Conservation (phyloP, 2,329 filamentous ascomycete genomes). For the Coleophoma crateriformis region DNA sequence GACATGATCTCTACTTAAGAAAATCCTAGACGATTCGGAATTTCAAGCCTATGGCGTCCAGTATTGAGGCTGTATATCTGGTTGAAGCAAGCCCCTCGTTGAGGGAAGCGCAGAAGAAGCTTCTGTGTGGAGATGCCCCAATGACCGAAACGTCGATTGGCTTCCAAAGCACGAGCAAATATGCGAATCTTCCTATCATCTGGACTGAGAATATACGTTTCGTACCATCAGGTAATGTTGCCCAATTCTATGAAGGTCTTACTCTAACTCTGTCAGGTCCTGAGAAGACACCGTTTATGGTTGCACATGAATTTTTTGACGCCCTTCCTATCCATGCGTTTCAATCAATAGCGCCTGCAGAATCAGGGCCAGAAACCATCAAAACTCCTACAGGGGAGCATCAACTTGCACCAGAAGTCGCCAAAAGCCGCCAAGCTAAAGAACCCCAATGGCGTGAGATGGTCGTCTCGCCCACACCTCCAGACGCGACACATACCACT, state of each 20-base stretch:
- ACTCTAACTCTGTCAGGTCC: constrained; percentile 37
- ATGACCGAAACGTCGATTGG: constrained; percentile 70
- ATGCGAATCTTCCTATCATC: constrained; percentile 67
- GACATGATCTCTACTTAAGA: constrained; percentile 1
- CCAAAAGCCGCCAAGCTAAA: constrained; percentile 20
- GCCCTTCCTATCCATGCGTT: constrained; percentile 95
- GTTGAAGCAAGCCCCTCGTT: constrained; percentile 87
- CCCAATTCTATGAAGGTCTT: not conserved
- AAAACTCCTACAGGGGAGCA: constrained; percentile 34
- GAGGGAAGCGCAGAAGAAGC: constrained; percentile 68
- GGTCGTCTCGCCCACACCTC: constrained; percentile 65
- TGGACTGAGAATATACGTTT: constrained; percentile 68
- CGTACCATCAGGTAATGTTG: constrained; percentile 10
- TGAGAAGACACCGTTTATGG: constrained; percentile 79
- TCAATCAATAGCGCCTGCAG: constrained; percentile 59
- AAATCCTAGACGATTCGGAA: constrained; percentile 66
- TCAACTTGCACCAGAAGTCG: constrained; percentile 26
- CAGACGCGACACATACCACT: constrained; percentile 44
- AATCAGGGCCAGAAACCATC: constrained; percentile 29
- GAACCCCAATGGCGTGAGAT: constrained; percentile 74
- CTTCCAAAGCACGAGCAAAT: constrained; percentile 69
- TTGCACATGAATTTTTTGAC: constrained; percentile 98
- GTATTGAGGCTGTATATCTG: constrained; percentile 84
- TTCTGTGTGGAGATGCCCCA: constrained; percentile 70
- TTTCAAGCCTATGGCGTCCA: constrained; percentile 71